Base-by-base conservation (phyloP, 2,329 filamentous ascomycete species). In the Tolypocladium paradoxum region DNA sequence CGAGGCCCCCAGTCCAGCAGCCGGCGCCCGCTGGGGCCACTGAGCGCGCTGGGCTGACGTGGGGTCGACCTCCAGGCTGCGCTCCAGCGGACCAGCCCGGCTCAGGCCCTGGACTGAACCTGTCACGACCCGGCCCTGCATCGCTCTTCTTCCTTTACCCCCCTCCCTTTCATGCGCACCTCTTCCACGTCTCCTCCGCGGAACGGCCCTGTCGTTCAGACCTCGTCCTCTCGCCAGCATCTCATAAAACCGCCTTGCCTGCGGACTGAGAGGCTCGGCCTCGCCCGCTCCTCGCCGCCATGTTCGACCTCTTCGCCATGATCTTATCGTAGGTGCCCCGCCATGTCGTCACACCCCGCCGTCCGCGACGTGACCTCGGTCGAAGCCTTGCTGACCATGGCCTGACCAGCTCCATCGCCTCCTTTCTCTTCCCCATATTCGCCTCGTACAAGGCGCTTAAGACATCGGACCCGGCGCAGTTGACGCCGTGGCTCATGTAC, bases 401-500 rank as follows among this genome's bases (percentile, higher is more conserved):
- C 16, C 27, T n/a, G 14, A 38, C 50, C 67, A 95, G 90, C 67
- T 92, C 89, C 58, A 71, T 92, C 68, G 84, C 88, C 55, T 95
- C 91, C 53, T 90, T 95, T 66, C 83, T 96, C 66, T 95, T 97
- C 68, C 93, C 93, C 50, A 83, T 96, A 58, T 97, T 96, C 73
- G 91, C 92, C 60, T 96, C 92, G 58, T 97, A 96, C 80, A 97
- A 97, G 77, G 92, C 93, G 49, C 86, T 99, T 65, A 92, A 93
- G 73, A 91, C 90, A 18, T 87, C 87, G 51, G 89, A 96, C 69
- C 90, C 91, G 2, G 85, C 89, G 37, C 84, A 95, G 66, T 79
- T 96, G 55, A 89, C 89, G 58, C 92, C 92, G 84, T 99, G 93
- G 93, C 82, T 97, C 60, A 97, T 97, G 87, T 99, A 97, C 79